Evolutionary conservation across 768 basidiomycete genomes (phyloP).

Genomic region (Calocybe gangraenosa): DNA sequence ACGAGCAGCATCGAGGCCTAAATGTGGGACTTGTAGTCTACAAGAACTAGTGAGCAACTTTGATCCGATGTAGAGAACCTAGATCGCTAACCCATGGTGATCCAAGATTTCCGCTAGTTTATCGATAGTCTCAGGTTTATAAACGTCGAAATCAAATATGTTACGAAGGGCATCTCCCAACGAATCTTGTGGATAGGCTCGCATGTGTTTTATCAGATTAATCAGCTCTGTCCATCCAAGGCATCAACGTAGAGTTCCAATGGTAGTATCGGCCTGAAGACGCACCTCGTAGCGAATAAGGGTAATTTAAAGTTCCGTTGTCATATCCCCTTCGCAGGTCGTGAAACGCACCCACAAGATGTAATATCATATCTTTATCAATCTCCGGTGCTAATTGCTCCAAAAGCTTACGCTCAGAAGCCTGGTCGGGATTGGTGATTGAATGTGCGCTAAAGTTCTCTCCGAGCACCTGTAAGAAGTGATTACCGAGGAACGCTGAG

Average conservation of each 20-base stretch:
- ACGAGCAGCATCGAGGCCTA: slow-evolving; percentile 57
- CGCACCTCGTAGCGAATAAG: slow-evolving; percentile 62
- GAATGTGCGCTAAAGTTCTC: slow-evolving; percentile 68
- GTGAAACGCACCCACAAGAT: slow-evolving; percentile 62
- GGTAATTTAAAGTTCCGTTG: slow-evolving; percentile 53
- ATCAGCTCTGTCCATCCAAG: slow-evolving; percentile 46
- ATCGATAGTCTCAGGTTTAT: slow-evolving; percentile 61
- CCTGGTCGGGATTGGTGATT: slow-evolving; percentile 62
- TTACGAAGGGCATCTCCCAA: slow-evolving; percentile 59
- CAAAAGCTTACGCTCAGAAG: slow-evolving; percentile 58
- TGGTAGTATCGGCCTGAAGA: background rate
- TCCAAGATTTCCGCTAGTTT: slow-evolving; percentile 54
- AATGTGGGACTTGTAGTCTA: slow-evolving; percentile 48
- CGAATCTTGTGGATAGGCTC: slow-evolving; percentile 52
- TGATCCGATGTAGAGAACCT: background rate
- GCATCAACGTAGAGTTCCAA: background rate
- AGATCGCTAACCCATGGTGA: slow-evolving; percentile 48
- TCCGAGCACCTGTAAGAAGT: slow-evolving; percentile 68
- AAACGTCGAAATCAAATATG: slow-evolving; percentile 68
- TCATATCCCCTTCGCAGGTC: slow-evolving; percentile 59
- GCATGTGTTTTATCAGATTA: slow-evolving; percentile 61
- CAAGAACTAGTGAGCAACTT: background rate
- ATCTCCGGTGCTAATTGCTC: slow-evolving; percentile 60
- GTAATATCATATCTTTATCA: slow-evolving; percentile 44
- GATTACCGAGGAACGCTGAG: slow-evolving; percentile 69